Percentiles rank a stretch among this genome's conserved stretches.
phyloP scores from a whole-genome alignment of 768 basidiomycete genomes.

The Auricularia auricula-judae region DNA sequence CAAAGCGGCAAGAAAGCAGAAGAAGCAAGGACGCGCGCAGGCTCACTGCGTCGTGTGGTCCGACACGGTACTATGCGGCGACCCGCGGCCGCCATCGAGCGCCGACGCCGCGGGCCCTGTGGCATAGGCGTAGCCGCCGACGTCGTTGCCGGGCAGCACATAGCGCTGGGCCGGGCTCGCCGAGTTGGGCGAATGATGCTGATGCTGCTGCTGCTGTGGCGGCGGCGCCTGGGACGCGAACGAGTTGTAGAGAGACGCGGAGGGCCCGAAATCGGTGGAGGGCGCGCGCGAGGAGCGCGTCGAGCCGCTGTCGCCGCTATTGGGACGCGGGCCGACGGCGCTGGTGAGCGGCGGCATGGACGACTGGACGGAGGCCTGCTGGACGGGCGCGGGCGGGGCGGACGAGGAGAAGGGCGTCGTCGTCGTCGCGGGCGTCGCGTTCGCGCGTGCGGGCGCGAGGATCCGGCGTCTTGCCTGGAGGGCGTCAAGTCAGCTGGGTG shows the following conservation, averaged over 20 bases:
- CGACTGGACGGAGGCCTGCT: not conserved
- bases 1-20: not conserved
- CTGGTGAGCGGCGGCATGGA: not conserved
- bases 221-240: not conserved
- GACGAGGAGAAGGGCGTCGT: not conserved
- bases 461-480: not conserved
- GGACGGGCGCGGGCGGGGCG: not conserved
- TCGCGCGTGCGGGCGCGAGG: not conserved
- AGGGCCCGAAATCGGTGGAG: not conserved
- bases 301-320: not conserved
- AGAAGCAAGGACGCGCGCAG: not conserved
- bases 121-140: not conserved
- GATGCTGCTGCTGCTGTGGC: not conserved
- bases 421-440: not conserved
- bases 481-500: not conserved
- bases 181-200: not conserved
- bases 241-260: not conserved
- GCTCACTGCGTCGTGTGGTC: not conserved
- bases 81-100: not conserved
- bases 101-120: not conserved
- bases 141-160: not conserved
- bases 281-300: not conserved
- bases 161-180: not conserved
- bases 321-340: not conserved
- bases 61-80: not conserved